phyloP scores from a whole-genome alignment of 768 basidiomycete genomes.

The Mrakia frigida region DNA sequence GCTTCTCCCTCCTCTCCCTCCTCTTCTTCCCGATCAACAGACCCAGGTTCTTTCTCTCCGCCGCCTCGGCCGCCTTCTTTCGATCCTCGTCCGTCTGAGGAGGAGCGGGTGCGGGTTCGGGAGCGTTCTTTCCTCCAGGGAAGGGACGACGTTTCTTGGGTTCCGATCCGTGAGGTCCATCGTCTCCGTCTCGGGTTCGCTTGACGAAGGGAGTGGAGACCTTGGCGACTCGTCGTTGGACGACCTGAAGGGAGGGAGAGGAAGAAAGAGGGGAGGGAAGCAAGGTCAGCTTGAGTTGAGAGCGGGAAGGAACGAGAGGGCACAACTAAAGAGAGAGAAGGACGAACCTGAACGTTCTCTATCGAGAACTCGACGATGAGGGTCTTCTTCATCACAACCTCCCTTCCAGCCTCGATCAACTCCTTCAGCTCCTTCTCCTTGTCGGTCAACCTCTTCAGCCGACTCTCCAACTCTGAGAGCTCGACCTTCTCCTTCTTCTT shows the following conservation, averaged over 20 bases:
- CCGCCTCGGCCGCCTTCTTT: conserved; percentile 20
- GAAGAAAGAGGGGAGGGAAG: not conserved
- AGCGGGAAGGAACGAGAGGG: not conserved
- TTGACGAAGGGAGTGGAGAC: conserved; percentile 12
- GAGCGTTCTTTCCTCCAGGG: conserved; percentile 16
- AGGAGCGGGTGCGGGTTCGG: conserved; percentile 26
- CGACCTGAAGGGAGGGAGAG: conserved; percentile 9
- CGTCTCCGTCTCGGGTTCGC: conserved; percentile 24
- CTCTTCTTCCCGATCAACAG: conserved; percentile 75
- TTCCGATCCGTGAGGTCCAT: conserved; percentile 5
- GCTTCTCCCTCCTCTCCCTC: conserved; percentile 55
- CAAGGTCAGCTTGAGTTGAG: not conserved
- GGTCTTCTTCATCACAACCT: conserved; percentile 47
- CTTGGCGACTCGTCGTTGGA: conserved; percentile 17
- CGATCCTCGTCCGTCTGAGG: conserved; percentile 28
- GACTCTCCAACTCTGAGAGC: conserved; percentile 49
- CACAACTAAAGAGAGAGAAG: not conserved
- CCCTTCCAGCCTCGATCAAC: conserved; percentile 38
- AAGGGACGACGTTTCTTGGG: not conserved
- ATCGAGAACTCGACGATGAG: conserved; percentile 94
- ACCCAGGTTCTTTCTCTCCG: conserved; percentile 50
- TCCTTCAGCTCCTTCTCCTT: conserved; percentile 48
- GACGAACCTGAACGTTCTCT: conserved; percentile 72
- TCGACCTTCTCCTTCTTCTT: conserved; percentile 43
- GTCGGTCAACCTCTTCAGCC: conserved; percentile 58